Base-by-base conservation (phyloP, 495 filamentous ascomycete genomes). In the Hypoxylon fuscum region DNA sequence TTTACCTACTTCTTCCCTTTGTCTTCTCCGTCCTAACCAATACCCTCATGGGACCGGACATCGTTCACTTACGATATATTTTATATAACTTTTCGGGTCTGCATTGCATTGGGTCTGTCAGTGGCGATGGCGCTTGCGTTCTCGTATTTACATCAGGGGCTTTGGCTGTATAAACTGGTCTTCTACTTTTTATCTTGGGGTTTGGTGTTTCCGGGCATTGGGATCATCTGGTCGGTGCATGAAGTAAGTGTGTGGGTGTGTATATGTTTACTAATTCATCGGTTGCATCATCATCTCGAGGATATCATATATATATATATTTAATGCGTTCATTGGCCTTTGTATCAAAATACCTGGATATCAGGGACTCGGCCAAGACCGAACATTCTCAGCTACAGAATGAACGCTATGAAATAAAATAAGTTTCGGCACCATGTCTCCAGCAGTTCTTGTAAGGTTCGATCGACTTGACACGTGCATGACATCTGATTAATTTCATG, bases 51-150 rank as follows among this genome's bases (percentile, higher is more conserved):
- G n/a, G 42, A 42, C 51, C 37, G 18, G 22, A 51, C 46, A 14
- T 50, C 47, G 22, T 55, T 56, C 51, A 47, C 35, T 58, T 55
- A 52, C 46, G 35, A 27, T 42, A 43, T 47, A 29, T 59, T 17
- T 37, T 25, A n/a, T n/a, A n/a, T 40, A 43, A 14, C 35, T 52
- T 52, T 49, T 41, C 25, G 38, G 55, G 17, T 55, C 48, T 56
- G 49, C 55, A 61, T 64, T 21, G 49, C 51, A 63, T 68, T 55
- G 4, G 37, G 64, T 58, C 65, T 45, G 52, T 48, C 23, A 55
- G 47, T 41, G 35, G 51, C 42, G 38, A 40, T 41, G 55, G 62
- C 43, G 42, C 32, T 50, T 53, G 51, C 58, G 56, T 58, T 63
- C 41, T 47, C 21, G 34, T 43, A 52, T 56, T 48, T 3, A 38